phyloP scores from a whole-genome alignment of 2,329 filamentous ascomycete genomes.

The Fusarium praegraminearum region DNA sequence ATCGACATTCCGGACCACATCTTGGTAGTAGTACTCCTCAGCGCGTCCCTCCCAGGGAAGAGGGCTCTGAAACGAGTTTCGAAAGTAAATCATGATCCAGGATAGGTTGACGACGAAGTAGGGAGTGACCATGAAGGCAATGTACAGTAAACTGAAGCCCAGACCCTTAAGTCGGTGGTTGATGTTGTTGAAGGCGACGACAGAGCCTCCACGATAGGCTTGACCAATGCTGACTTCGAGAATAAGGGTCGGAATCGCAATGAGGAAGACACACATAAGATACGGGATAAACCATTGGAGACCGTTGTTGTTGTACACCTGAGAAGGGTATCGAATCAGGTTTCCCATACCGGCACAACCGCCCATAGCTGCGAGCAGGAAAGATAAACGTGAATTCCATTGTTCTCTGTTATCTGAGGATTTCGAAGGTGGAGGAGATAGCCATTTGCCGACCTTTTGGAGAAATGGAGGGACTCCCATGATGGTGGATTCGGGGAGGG shows the following conservation, averaged over 20 bases:
- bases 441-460: slow-evolving; percentile 49
- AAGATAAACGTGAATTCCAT: slow-evolving; percentile 67
- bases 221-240: slow-evolving; percentile 78
- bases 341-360: slow-evolving; percentile 70
- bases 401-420: slow-evolving; percentile 61
- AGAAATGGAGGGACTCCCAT: slow-evolving; percentile 43
- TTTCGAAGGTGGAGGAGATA: slow-evolving; percentile 54
- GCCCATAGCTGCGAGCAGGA: slow-evolving; percentile 69
- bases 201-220: slow-evolving; percentile 66
- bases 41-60: slow-evolving; percentile 65
- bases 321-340: slow-evolving; percentile 67
- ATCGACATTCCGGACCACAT: slow-evolving; percentile 62
- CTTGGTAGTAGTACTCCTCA: slow-evolving; percentile 64
- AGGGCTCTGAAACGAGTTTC: slow-evolving; percentile 65
- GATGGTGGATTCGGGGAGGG: neutral
- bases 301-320: slow-evolving; percentile 70
- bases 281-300: slow-evolving; percentile 72
- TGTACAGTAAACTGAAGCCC: slow-evolving; percentile 64
- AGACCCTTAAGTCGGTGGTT: slow-evolving; percentile 65
- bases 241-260: slow-evolving; percentile 67
- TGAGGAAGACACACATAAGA: slow-evolving; percentile 64
- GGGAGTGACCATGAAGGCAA: slow-evolving; percentile 66
- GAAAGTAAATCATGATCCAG: slow-evolving; percentile 71
- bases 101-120: slow-evolving; percentile 69
- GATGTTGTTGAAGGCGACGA: slow-evolving; percentile 67